These are phyloP conservation scores for Aspergillus novofumigatus DNA, from an alignment of 2,329 filamentous ascomycete genomes.

Conservation along the genomic window DNA sequence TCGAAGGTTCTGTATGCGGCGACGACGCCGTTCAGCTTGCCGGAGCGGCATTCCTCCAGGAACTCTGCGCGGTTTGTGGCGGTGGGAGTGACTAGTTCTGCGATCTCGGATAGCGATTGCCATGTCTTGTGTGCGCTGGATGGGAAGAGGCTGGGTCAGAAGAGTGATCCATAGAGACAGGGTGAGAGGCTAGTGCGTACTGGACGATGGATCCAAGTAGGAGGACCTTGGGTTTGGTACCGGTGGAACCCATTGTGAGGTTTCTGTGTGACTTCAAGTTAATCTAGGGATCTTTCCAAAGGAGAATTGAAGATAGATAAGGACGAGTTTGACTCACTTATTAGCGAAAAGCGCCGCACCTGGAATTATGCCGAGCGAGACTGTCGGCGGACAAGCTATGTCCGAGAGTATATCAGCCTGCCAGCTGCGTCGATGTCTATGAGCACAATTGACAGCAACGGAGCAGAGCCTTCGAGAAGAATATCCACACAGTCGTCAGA, in stretches of 20 bases:
- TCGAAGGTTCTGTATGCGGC: constrained; percentile 69
- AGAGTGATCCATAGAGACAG: not conserved
- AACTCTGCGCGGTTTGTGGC: constrained; percentile 64
- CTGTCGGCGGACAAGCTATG: not conserved
- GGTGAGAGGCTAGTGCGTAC: constrained; percentile 42
- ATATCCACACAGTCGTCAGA: not conserved
- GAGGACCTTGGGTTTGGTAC: constrained; percentile 54
- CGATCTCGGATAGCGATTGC: constrained; percentile 57
- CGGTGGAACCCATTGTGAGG: constrained; percentile 19
- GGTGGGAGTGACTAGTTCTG: constrained; percentile 61
- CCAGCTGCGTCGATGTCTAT: not conserved
- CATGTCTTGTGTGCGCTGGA: constrained; percentile 58
- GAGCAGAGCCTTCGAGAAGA: not conserved
- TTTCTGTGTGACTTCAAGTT: not conserved
- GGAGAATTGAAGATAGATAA: not conserved
- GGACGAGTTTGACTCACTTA: not conserved
- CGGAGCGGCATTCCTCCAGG: constrained; percentile 62
- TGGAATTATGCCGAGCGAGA: not conserved
- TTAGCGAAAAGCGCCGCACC: not conserved
- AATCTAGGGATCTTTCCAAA: not conserved
- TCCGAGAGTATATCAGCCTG: not conserved
- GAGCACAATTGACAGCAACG: not conserved
- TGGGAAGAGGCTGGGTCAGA: not conserved
- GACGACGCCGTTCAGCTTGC: constrained; percentile 61
- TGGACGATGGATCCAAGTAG: constrained; percentile 61